Percentiles rank a stretch among this genome's conserved stretches.
These are phyloP conservation scores for Nitzschia putrida DNA, from an alignment of 108 stramenopile species.

Conservation along the genomic window DNA sequence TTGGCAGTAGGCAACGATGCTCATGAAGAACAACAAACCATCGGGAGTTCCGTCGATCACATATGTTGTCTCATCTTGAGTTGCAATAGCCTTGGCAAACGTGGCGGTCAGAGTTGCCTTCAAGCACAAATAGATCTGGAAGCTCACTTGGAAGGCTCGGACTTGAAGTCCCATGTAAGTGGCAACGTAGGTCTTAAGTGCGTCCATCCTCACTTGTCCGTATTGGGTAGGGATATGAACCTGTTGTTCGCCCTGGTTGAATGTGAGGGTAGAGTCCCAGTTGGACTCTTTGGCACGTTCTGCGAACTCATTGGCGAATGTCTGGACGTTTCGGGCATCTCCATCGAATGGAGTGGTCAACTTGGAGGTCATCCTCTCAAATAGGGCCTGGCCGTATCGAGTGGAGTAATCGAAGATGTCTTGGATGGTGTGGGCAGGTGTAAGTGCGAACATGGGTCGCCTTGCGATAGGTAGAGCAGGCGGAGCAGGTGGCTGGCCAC, in stretches of 20 bases:
- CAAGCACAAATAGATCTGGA: constrained; percentile 8
- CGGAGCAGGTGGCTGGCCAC: neutral
- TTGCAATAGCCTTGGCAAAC: neutral
- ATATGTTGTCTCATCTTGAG: neutral
- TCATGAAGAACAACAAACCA: constrained; percentile 33
- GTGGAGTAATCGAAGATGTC: neutral
- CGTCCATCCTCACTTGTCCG: constrained; percentile 2
- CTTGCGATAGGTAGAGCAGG: no score
- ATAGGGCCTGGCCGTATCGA: neutral
- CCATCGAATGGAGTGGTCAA: neutral
- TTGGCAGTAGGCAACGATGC: constrained; percentile 31
- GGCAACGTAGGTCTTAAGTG: neutral
- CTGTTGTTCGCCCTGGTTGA: neutral
- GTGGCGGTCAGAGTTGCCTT: constrained; percentile 9
- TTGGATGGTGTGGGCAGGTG: neutral
- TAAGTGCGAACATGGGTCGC: neutral
- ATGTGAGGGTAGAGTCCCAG: neutral
- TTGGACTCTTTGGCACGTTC: neutral
- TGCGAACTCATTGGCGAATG: neutral
- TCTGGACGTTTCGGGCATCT: neutral
- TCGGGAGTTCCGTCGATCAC: neutral
- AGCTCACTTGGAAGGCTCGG: constrained; percentile 5
- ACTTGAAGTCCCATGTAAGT: constrained; percentile 7
- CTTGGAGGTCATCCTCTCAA: neutral
- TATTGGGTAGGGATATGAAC: neutral